Evolutionary conservation across 768 basidiomycete species (phyloP), one percentile per base, ranked within the genome.

Genomic region (Suillus subaureus): DNA sequence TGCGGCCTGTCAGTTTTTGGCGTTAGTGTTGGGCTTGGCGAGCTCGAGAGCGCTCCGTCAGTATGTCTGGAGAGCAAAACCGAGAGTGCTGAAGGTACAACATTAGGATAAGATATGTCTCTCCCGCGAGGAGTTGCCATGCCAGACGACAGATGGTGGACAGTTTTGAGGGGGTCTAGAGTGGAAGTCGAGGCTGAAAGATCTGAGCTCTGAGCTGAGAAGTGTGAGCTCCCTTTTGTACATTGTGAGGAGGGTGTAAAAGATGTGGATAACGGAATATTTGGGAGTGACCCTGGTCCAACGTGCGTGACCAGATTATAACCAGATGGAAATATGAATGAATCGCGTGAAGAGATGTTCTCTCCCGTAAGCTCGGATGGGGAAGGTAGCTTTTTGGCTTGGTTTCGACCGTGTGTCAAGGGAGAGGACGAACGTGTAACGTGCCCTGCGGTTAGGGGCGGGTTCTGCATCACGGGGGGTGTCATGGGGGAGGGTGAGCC

Each of bases 281-380:
- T 60, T 21, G 28, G 58, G 40, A 60, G 40, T 8, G 58, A 60
- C 40, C 58, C 58, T 42, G 58, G 40, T 42, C 6, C 40, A 60
- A 60, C 40, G 28, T 62, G 64, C 21, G 60, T 33, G 37, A 26
- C 12, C 64, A 60, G 45, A 67, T 77, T 64, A 72, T 67, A 66
- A 70, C 74, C 40, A 68, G 73, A 61, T 23, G 80, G 80, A 65
- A 83, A 82, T 64, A 83, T 80, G 71, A 82, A 78, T 2, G 79
- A 73, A 65, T 79, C 78, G 69, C 72, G 64, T 8, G 70, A 72
- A 21, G 66, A 71, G 26, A 65, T 31, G 39, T 40, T 12, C 40
- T 21, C 40, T 31, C 5, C 18, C 58, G 18, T 60, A 60, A 60
- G 39, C 12, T 9, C 28, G 12, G 58, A 60, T 21, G 58, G 11